Percentiles rank a stretch among this genome's conserved stretches.
Evolutionary conservation across 1,284 basidiomycete genomes (phyloP).

Genomic region (Irpex sp.): DNA sequence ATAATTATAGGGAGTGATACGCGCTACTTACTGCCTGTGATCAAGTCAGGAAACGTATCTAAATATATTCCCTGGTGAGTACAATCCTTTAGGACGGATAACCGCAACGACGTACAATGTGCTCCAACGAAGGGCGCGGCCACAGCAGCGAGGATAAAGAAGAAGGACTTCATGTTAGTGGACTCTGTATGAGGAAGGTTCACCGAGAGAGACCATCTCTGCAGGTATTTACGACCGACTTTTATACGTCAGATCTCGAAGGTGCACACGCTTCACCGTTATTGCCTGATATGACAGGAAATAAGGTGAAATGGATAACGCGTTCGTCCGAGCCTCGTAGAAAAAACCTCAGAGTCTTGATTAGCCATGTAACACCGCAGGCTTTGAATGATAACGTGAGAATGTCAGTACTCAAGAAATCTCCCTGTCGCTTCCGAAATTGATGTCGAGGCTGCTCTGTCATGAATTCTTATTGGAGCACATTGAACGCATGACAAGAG

Average conservation of each 20-base stretch:
- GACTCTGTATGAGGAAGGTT: neutral
- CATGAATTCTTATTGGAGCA: neutral
- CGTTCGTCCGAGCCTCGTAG: neutral
- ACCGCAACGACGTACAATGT: constrained; percentile 16
- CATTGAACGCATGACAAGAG: neutral
- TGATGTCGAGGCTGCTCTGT: neutral
- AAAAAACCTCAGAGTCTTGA: neutral
- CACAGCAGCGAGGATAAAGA: constrained; percentile 18
- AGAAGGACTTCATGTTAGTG: constrained; percentile 19
- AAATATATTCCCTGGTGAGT: neutral
- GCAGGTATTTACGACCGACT: neutral
- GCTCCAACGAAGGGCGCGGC: constrained; percentile 19
- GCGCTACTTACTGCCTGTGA: constrained; percentile 13
- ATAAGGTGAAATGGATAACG: neutral
- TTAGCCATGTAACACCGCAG: neutral
- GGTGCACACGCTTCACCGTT: neutral
- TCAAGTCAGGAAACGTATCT: constrained; percentile 27
- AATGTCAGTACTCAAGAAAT: neutral
- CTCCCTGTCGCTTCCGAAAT: neutral
- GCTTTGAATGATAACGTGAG: neutral
- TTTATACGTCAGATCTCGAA: neutral
- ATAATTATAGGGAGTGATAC: too few species aligned
- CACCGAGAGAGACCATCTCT: neutral
- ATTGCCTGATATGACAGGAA: neutral
- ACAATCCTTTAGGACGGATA: neutral